phyloP scores from a whole-genome alignment of 2,329 filamentous ascomycete genomes.

The Emmonsiellopsis sp. region DNA sequence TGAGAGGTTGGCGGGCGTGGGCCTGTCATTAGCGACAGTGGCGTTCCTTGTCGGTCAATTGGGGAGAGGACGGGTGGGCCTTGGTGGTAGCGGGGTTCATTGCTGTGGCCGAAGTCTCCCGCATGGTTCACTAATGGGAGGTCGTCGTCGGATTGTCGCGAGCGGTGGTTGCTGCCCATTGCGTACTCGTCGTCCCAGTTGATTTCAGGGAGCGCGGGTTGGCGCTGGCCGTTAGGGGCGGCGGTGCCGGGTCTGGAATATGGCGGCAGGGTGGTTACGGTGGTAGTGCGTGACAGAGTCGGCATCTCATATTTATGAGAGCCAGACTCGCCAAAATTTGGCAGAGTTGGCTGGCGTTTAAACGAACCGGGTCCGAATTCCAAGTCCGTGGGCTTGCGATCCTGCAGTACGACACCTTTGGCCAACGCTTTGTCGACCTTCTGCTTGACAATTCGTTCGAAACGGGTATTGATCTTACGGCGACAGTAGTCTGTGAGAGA shows the following conservation, averaged over 20 bases:
- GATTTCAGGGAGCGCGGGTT: conserved; percentile 35
- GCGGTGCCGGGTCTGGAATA: conserved; percentile 55
- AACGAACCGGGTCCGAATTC: conserved; percentile 17
- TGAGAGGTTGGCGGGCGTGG: background rate
- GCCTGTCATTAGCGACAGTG: conserved; percentile 35
- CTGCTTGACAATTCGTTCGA: conserved; percentile 72
- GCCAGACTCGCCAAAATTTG: conserved; percentile 36
- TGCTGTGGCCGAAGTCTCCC: conserved; percentile 7
- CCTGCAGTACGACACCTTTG: conserved; percentile 55
- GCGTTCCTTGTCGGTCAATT: conserved; percentile 43
- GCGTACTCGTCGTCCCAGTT: conserved; percentile 29
- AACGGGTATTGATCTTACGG: conserved; percentile 77
- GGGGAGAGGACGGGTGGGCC: conserved; percentile 4
- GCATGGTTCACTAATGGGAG: conserved; percentile 34
- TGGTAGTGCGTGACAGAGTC: conserved; percentile 51
- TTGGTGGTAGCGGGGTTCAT: conserved; percentile 24
- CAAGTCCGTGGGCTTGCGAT: conserved; percentile 43
- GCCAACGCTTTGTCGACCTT: conserved; percentile 85
- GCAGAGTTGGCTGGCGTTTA: conserved; percentile 49
- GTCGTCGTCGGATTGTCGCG: conserved; percentile 46
- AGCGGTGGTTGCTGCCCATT: conserved; percentile 35
- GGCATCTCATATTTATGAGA: conserved; percentile 39
- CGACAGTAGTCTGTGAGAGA: conserved; percentile 78
- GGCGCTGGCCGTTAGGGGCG: conserved; percentile 16
- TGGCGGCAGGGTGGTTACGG: conserved; percentile 51